Percentiles rank a stretch among this genome's conserved stretches.
Evolutionary conservation across 1,139 yeast genomes (phyloP).

Genomic region (Chernovozyma aurita): DNA sequence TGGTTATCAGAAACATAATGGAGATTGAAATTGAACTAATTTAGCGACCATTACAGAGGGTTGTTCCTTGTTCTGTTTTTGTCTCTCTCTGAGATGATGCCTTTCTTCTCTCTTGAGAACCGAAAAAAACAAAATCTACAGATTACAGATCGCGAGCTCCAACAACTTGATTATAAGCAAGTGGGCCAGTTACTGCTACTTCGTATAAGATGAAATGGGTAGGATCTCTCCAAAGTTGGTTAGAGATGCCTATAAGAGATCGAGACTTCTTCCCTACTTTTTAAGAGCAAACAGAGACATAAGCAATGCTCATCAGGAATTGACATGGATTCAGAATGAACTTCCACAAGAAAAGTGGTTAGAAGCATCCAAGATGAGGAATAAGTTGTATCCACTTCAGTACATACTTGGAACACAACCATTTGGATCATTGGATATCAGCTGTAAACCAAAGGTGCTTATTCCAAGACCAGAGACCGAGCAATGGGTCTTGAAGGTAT

Average conservation of each 20-base stretch:
- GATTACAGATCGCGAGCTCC: no score
- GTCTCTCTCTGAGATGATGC: no score
- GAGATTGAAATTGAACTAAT: no score
- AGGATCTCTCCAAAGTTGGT: constrained; percentile 27
- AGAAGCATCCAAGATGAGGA: constrained; percentile 34
- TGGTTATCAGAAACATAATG: no score
- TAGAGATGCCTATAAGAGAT: constrained; percentile 22
- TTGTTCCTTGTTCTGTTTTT: no score
- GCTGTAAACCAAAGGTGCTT: constrained; percentile 61
- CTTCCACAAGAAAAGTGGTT: constrained; percentile 33
- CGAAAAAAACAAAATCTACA: no score
- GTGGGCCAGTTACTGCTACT: no score
- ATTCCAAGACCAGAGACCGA: constrained; percentile 97
- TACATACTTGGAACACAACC: constrained; percentile 85
- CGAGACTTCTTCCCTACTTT: constrained; percentile 30
- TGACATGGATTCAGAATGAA: constrained; percentile 39
- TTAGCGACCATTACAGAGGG: no score
- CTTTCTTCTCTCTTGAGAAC: no score
- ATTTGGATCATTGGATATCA: constrained; percentile 63
- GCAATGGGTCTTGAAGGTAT: constrained; percentile 61
- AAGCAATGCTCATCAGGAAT: constrained; percentile 30
- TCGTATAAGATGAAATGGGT: no score
- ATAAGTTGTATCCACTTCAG: constrained; percentile 63
- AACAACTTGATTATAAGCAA: no score
- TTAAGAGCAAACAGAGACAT: constrained; percentile 27